Evolutionary conservation across 805 yeast species (phyloP).

Genomic region (Candida vaughaniae): DNA sequence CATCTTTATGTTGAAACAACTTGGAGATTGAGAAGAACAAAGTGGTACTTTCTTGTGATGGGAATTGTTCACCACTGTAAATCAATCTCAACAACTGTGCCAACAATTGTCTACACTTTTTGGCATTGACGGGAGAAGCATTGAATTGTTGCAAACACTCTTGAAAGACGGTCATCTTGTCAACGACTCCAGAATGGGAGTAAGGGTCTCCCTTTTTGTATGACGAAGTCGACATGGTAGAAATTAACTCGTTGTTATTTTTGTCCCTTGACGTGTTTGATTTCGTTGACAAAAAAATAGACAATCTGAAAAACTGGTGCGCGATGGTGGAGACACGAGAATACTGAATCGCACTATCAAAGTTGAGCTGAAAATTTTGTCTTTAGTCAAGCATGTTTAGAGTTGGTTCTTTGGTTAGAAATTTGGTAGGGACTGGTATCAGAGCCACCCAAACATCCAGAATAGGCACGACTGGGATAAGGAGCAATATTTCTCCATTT

Average conservation of each 20-base stretch:
- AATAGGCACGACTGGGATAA: neutral
- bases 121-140: slow-evolving; percentile 85
- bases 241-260: slow-evolving; percentile 5
- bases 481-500: neutral
- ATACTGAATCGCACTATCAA: too few relatives aligned
- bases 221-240: slow-evolving; percentile 78
- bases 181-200: slow-evolving; percentile 56
- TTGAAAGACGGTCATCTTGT: slow-evolving; percentile 96
- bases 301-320: slow-evolving; percentile 3
- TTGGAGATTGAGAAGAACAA: slow-evolving; percentile 92
- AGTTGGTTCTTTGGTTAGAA: slow-evolving; percentile 2
- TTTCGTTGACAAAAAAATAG: slow-evolving; percentile 6
- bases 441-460: slow-evolving; percentile 5
- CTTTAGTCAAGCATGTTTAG: slow-evolving; percentile 7
- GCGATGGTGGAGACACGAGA: slow-evolving; percentile 11
- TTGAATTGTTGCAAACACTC: slow-evolving; percentile 92
- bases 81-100: slow-evolving; percentile 81
- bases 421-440: slow-evolving; percentile 1
- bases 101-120: slow-evolving; percentile 78
- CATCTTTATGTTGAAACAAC: slow-evolving; percentile 88
- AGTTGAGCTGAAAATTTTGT: too few relatives aligned
- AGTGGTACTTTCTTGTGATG: slow-evolving; percentile 85
- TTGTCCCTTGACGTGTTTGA: slow-evolving; percentile 10
- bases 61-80: slow-evolving; percentile 84
- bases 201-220: slow-evolving; percentile 82